Evolutionary conservation across 1,139 yeast genomes (phyloP).

Genomic region (Meyerozyma athensensis): DNA sequence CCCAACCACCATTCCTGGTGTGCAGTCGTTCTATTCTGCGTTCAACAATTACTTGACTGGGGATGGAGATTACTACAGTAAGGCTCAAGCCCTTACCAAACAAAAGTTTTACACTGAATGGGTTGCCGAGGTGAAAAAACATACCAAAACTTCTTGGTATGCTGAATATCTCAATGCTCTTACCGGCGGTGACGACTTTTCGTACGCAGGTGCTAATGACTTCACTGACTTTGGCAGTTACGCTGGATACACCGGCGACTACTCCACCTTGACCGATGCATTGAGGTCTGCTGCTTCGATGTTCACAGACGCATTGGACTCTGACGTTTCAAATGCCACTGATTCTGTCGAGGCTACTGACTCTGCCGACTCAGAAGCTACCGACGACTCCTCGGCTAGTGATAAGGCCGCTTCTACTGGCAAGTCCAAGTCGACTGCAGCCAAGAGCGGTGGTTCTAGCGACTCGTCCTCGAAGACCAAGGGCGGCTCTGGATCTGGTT

Average conservation of each 20-base stretch:
- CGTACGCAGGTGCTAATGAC: no score
- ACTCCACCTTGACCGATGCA: no score
- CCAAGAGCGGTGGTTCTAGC: no score
- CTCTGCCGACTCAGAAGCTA: no score
- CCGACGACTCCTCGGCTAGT: no score
- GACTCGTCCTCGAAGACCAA: conserved; percentile 4
- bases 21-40: conserved; percentile 4
- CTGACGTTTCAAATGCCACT: no score
- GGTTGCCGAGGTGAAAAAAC: background rate
- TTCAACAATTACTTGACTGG: conserved; percentile 6
- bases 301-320: no score
- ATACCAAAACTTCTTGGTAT: conserved; percentile 3
- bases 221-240: background rate
- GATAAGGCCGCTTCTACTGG: background rate
- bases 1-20: conserved; percentile 8
- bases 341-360: background rate
- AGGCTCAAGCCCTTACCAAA: conserved; percentile 5
- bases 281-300: no score
- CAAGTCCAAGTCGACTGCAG: background rate
- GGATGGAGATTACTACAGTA: conserved; percentile 3
- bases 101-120: conserved; percentile 2
- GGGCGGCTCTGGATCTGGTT: conserved; percentile 3
- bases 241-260: no score
- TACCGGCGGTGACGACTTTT: background rate
- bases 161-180: conserved; percentile 1